Evolutionary conservation across 305 asterid genomes (phyloP), one percentile per base, ranked within the genome.

Genomic region (Fraxinus baroniana): DNA sequence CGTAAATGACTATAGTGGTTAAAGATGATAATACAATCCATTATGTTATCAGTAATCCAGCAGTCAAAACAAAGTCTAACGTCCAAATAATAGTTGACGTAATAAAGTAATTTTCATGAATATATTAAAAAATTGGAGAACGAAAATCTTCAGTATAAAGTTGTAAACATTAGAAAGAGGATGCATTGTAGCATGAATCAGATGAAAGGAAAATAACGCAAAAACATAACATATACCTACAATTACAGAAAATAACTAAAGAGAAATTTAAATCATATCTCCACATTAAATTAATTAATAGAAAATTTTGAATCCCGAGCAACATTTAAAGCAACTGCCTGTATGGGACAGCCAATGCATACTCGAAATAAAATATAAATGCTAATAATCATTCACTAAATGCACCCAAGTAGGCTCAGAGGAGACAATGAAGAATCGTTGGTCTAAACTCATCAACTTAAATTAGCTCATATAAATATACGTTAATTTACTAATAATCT

Each of bases 1-100:
- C 24, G 93, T 86, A 90, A 71, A 83, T 90, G 80, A 83, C 83
- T 80, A 87, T 85, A 83, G 85, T 91, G 3, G 39, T 84, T 90
- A 84, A 52, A 85, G 74, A 84, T 74, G 62, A 81, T 77, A 87
- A 85, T 24, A 80, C 74, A 83, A 64, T 64, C 52, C 82, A 73
- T 82, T 79, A 41, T 55, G 76, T 72, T 78, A 86, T 52, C 82
- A 72, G 60, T 26, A 79, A 80, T 76, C 75, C 26, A 77, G 80
- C 44, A 64, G 52, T 77, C 74, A 74, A 49, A 6, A 70, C 39
- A 81, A 62, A 20, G 17, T 44, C 57, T 0, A 73, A 72, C 5
- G 2, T 30, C 36, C 44, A 55, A 18, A 78, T 35, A 15, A 32
- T 82, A 37, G 79, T 9, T 36, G 77, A 17, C 79, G 79, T 7